A percentile compares a stretch with the other conserved stretches of the same genome.
phyloP scores from a whole-genome alignment of 1,139 yeast genomes.

The Candida neerlandica region DNA sequence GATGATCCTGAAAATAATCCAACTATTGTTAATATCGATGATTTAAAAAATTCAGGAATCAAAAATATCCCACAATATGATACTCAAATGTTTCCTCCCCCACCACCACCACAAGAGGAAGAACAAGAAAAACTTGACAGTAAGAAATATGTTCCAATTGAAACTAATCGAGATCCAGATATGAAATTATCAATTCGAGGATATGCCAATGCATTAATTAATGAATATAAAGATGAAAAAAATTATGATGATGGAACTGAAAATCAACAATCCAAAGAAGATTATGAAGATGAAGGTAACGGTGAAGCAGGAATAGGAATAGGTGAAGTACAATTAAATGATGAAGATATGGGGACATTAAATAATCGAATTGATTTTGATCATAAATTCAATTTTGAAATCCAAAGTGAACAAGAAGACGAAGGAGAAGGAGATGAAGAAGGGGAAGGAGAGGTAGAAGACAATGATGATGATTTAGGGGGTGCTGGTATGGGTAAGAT shows the following conservation, averaged over 20 bases:
- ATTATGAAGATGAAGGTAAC: constrained; percentile 2
- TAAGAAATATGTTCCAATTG: constrained; percentile 17
- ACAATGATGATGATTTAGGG: too few species aligned
- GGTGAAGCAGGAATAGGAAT: background rate
- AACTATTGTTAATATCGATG: constrained; percentile 22
- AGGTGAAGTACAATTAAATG: constrained; percentile 22
- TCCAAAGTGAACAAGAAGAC: constrained; percentile 21
- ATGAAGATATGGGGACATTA: constrained; percentile 19
- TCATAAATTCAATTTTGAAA: constrained; percentile 16
- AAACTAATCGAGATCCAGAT: constrained; percentile 9
- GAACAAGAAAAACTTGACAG: background rate
- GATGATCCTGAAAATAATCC: constrained; percentile 25
- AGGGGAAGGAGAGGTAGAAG: background rate
- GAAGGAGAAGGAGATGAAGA: constrained; percentile 11
- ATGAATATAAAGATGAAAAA: constrained; percentile 14
- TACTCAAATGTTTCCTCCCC: background rate
- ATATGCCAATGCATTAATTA: constrained; percentile 11
- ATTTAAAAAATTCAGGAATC: constrained; percentile 9
- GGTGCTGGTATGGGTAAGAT: constrained; percentile 13
- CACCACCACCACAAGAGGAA: background rate
- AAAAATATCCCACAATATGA: background rate
- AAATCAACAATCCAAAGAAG: constrained; percentile 8
- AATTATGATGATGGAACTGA: constrained; percentile 19
- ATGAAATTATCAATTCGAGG: constrained; percentile 8
- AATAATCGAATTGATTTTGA: constrained; percentile 10